Base-by-base conservation (phyloP, 192 early-diverging fungal genomes). In the Coemansia erecta region DNA sequence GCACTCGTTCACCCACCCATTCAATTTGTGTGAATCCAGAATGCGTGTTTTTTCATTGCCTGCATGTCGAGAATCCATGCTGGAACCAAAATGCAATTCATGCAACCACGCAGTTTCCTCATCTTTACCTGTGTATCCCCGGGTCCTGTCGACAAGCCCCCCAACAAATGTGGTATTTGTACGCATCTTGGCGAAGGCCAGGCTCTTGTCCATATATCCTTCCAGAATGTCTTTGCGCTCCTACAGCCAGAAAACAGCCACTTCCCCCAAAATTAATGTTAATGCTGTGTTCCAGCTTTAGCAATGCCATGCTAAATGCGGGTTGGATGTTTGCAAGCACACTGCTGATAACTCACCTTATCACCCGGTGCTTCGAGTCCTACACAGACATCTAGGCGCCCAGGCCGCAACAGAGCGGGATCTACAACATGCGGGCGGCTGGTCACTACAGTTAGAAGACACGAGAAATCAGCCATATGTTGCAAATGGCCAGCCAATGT, bases 381-480 rank as follows among this genome's bases (percentile, higher is more conserved):
- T 35, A 94, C 67, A 57, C 88, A 85, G 56, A 92, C 85, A 66
- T 94, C 93, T 37, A 96, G 73, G 11, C 93, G 84, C 19, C 92
- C 92, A 11, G 93, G 92, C 41, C 94, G 84, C 67, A 94, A 51
- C 23, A 96, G 81, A 4, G 94, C 92, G 2, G 83, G 56, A 80
- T 94, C 92, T 18, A 96, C 84, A 6, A 82, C 70, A 26, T 90
- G 72, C 11, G 84, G 85, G 8, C 87, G 81, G 55, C 84, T 92
- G 21, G 92, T 94, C 5, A 90, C 92, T 90, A 77, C 45, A 46
- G 41, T 49, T 63, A 61, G 43, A 22, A 41, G 41, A 42, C 5
- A 2, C 18, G 28, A 4, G 43, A 45, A 45, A 45, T 45, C 19
- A 45, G 43, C 43, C n/a, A 0, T n/a, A 45, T 45, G 19, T 45